A percentile compares a stretch with the other conserved stretches of the same genome.
Conservation (phyloP, 2,329 filamentous ascomycete genomes). For the Elsinoe perseae region DNA sequence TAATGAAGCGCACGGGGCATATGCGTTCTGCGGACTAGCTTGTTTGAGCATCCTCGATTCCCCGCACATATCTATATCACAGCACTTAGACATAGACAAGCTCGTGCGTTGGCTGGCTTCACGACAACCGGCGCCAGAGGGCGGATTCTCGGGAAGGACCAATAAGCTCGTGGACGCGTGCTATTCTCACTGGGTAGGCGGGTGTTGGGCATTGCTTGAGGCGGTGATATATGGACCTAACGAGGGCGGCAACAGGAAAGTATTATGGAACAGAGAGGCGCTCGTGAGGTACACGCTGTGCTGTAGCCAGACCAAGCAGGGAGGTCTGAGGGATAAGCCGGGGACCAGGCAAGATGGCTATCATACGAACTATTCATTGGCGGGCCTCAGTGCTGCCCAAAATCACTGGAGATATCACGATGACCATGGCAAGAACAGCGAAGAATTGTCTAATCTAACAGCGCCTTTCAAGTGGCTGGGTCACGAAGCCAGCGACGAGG, state of each 20-base stretch:
- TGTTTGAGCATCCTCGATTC: slow-evolving; percentile 79
- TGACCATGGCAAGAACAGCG: slow-evolving; percentile 19
- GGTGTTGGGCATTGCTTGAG: slow-evolving; percentile 87
- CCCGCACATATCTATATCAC: slow-evolving; percentile 65
- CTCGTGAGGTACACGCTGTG: slow-evolving; percentile 81
- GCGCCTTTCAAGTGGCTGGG: slow-evolving; percentile 41
- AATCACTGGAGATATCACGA: slow-evolving; percentile 47
- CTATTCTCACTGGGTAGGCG: slow-evolving; percentile 96
- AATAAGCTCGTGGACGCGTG: slow-evolving; percentile 98
- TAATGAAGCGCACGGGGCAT: slow-evolving; percentile 90
- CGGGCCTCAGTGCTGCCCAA: slow-evolving; percentile 75
- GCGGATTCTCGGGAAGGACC: slow-evolving; percentile 85
- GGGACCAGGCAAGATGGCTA: slow-evolving; percentile 85
- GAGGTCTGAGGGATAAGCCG: slow-evolving; percentile 89
- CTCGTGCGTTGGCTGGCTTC: slow-evolving; percentile 83
- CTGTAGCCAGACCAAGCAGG: slow-evolving; percentile 70
- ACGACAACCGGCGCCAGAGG: slow-evolving; percentile 83
- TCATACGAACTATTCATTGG: slow-evolving; percentile 86
- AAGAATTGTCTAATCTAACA: slow-evolving; percentile 12
- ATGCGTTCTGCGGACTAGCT: slow-evolving; percentile 88
- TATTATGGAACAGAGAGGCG: slow-evolving; percentile 73
- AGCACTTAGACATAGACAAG: slow-evolving; percentile 67
- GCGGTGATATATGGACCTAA: slow-evolving; percentile 56
- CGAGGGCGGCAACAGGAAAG: slow-evolving; percentile 25
- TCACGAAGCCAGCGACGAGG: slow-evolving; percentile 42